Evolutionary conservation across 768 basidiomycete species (phyloP), one percentile per base, ranked within the genome.

Genomic region (Amyloporia xantha): DNA sequence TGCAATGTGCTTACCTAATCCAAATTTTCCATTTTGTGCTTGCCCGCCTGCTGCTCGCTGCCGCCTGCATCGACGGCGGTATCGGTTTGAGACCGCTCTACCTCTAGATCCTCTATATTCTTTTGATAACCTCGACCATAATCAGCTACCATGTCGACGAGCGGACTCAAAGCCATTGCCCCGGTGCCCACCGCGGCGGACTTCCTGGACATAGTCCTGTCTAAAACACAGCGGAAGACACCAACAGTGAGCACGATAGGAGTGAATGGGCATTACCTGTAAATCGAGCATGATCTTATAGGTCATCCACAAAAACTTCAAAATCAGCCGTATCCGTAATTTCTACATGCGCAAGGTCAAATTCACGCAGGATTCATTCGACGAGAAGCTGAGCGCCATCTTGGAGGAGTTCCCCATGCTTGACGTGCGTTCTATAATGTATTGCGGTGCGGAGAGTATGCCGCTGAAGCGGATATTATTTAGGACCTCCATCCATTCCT

Each of bases 331-430:
- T 58, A 98, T 98, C 71, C 82, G 95, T 54, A 91, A 92, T 61
- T 92, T 92, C 63, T 96, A 99, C 69, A 97, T 98, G 95, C 84
- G 95, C 66, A 99, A 99, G 69, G 95, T 99, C 71, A 98, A 95
- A 69, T 98, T 96, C 67, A 94, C 94, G 2, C 93, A 97, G 67
- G 93, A 97, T 62, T 76, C 88, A 13, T 97, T 98, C 57, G 93
- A 96, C 52, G 94, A 97, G 69, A 94, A 97, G 65, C 78, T 99
- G 25, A 84, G 84, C 48, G 86, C 84, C 27, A 99, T 99, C 64
- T 73, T 99, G 62, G 79, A 84, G 38, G 96, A 99, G 67, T 99
- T 99, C 72, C 96, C 96, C 19, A 83, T 98, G 71, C 85, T 99
- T 45, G 95, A 98, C 66, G 93, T 94, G 61, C 62, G 90, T 78